Evolutionary conservation across 139 green algal species (phyloP).

Genomic region (Pseudopediastrum boryanum): DNA sequence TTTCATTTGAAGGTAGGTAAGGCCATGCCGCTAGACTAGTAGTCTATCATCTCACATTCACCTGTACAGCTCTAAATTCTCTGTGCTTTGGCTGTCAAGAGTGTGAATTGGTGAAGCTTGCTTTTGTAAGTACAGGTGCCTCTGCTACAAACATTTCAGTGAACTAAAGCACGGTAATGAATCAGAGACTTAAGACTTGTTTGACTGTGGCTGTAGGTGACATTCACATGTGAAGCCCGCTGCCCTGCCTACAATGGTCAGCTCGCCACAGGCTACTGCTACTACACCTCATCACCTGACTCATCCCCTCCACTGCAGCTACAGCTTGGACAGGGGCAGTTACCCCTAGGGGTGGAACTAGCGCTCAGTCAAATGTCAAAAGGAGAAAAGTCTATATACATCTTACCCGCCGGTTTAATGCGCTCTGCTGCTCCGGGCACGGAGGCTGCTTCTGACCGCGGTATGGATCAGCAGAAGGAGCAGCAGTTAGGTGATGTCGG

Average conservation of each 20-base stretch:
- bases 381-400: conserved; percentile 55
- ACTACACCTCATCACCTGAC: conserved; percentile 21
- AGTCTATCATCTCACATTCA: too few relatives aligned
- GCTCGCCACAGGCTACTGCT: conserved; percentile 33
- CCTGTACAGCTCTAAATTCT: too few relatives aligned
- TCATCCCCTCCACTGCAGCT: conserved; percentile 44
- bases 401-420: conserved; percentile 42
- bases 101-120: too few relatives aligned
- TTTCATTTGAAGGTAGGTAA: too few relatives aligned
- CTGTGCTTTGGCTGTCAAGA: too few relatives aligned
- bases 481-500: not conserved
- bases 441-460: not conserved
- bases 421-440: too few relatives aligned
- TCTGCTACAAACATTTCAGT: too few relatives aligned
- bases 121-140: too few relatives aligned
- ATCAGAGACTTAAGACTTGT: too few relatives aligned
- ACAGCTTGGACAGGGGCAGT: conserved; percentile 44
- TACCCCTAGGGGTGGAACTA: conserved; percentile 58
- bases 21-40: too few relatives aligned
- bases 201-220: conserved; percentile 59
- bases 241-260: conserved; percentile 48
- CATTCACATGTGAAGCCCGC: conserved; percentile 37
- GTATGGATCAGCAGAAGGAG: conserved; percentile 8
- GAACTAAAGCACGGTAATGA: too few relatives aligned
- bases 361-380: conserved; percentile 56